Evolutionary conservation across 768 basidiomycete species (phyloP), one percentile per base, ranked within the genome.

Genomic region (Lactarius akahatsu): DNA sequence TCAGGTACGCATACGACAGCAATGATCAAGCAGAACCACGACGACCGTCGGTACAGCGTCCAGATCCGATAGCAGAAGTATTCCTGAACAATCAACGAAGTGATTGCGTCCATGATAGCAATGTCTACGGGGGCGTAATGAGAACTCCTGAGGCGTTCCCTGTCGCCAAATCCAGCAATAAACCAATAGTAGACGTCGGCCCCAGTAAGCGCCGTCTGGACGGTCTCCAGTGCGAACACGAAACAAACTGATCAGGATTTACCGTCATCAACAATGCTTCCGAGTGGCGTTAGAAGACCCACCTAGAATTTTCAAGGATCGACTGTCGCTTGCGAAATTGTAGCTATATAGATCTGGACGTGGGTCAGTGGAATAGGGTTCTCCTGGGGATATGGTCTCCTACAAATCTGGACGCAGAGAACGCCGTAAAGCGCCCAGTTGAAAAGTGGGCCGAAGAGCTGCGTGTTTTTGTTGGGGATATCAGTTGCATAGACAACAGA

Each of bases 181-280:
- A 70, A 76, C 71, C 72, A 73, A 64, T 72, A 72, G 63, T 71
- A 71, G 20, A 69, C 69, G 61, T 77, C 75, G 3, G 65, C 71
- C 16, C 69, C 50, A 28, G 50, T 52, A 23, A 52, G 26, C 50
- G 50, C 50, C 23, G 50, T 52, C 26, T 52, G 50, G 50, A 28
- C 26, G 23, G 50, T 52, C 50, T 52, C 50, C 50, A 52, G 26
- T 26, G 50, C 50, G 50, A 52, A 15, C 50, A 52, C 15, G 50
- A 28, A 52, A 26, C 26, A 52, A 26, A 26, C 50, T 52, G 50
- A 50, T 67, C 32, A 74, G 63, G n/a, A 57, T 54, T 26, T 66
- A 64, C 62, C 74, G 72, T 9, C 1, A 66, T 63, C 64, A 74
- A 72, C 26, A 70, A 34, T 6, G 18, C 23, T 8, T 18, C 34